Evolutionary conservation across 2,329 filamentous ascomycete species (phyloP).

Genomic region (Clarireedia homoeocarpa): DNA sequence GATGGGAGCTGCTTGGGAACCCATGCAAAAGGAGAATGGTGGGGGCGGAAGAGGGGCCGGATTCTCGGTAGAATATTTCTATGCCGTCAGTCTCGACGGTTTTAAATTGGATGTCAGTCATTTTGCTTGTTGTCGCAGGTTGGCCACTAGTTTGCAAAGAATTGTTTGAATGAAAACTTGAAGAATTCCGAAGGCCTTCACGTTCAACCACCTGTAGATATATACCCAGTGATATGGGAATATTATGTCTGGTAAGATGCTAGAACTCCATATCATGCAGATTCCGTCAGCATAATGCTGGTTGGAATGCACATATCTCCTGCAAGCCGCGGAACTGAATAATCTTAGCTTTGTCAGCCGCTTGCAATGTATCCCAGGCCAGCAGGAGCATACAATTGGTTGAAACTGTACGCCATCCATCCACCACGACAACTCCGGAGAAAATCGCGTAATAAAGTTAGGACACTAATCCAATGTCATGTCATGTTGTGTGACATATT

Average conservation of each 20-base stretch:
- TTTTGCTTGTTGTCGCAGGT: neutral
- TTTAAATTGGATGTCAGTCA: neutral
- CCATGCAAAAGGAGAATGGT: constrained; percentile 38
- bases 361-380: neutral
- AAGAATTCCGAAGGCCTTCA: too few relatives aligned
- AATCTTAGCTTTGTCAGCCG: neutral
- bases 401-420: too few relatives aligned
- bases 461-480: neutral
- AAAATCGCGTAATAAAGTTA: neutral
- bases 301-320: neutral
- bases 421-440: too few relatives aligned
- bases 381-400: too few relatives aligned
- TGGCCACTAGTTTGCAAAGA: too few relatives aligned
- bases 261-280: neutral
- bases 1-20: constrained; percentile 37
- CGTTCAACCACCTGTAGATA: neutral
- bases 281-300: neutral
- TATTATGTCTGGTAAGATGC: too few relatives aligned
- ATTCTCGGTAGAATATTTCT: constrained; percentile 35
- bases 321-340: neutral
- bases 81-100: constrained; percentile 29
- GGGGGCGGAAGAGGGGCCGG: constrained; percentile 28
- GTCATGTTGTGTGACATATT: neutral
- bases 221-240: neutral
- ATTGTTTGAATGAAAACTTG: too few relatives aligned